Conservation (phyloP, 1,139 yeast genomes). For the Hansenula anomala region DNA sequence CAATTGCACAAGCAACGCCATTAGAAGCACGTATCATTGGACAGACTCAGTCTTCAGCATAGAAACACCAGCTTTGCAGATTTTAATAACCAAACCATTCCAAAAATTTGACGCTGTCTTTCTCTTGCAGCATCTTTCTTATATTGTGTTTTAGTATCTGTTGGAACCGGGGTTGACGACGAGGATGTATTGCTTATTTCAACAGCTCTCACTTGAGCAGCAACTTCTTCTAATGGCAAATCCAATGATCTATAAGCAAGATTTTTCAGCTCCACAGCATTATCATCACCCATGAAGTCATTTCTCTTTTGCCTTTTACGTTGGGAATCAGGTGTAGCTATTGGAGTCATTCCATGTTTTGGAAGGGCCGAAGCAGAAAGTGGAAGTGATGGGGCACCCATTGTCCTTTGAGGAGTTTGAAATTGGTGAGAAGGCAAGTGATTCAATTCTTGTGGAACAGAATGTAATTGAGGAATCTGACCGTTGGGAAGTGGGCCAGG, state of each 20-base stretch:
- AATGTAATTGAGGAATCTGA: background rate
- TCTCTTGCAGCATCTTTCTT: background rate
- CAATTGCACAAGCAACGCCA: too few species aligned
- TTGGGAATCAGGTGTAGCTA: background rate
- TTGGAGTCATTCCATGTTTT: background rate
- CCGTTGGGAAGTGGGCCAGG: background rate
- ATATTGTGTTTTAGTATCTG: background rate
- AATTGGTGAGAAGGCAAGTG: background rate
- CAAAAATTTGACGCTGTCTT: constrained; percentile 2
- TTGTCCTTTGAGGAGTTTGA: background rate
- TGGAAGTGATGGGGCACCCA: background rate
- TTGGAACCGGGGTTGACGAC: background rate
- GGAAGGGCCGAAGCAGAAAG: background rate
- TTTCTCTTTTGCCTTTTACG: background rate
- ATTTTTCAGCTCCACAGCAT: background rate
- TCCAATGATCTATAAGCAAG: constrained; percentile 1
- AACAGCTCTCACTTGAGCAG: background rate
- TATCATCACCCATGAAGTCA: background rate
- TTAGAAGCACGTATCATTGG: too few species aligned
- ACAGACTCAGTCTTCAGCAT: too few species aligned
- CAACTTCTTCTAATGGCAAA: background rate
- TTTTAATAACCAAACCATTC: constrained; percentile 1
- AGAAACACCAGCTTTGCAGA: too few species aligned
- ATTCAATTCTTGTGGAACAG: background rate
- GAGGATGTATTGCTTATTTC: background rate